A percentile compares a stretch with the other conserved stretches of the same genome.
These are phyloP conservation scores for Sarocladium oryzae DNA, from an alignment of 2,329 filamentous ascomycete genomes.

Conservation along the genomic window DNA sequence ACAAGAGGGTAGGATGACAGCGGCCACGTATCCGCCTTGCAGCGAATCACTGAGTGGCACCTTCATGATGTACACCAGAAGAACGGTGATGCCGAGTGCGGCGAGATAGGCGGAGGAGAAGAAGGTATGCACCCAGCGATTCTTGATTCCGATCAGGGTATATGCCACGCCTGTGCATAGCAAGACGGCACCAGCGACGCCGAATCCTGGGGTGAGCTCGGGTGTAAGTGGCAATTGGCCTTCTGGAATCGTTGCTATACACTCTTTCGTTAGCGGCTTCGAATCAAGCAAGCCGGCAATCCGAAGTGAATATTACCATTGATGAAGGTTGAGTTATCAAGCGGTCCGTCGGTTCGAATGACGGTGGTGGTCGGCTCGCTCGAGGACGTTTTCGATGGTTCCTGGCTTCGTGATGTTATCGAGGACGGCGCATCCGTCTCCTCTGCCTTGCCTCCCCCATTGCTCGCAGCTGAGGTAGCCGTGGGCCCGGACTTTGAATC, in stretches of 20 bases:
- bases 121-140: constrained; percentile 71
- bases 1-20: constrained; percentile 63
- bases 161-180: constrained; percentile 66
- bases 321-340: constrained; percentile 24
- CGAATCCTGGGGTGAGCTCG: constrained; percentile 71
- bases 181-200: constrained; percentile 70
- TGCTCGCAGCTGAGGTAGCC: background rate
- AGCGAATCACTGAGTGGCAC: constrained; percentile 67
- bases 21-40: constrained; percentile 83
- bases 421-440: constrained; percentile 12
- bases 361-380: constrained; percentile 16
- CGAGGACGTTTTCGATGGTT: constrained; percentile 12
- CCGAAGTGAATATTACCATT: constrained; percentile 31
- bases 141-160: constrained; percentile 75
- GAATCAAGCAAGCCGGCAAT: constrained; percentile 8
- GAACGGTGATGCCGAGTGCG: constrained; percentile 66
- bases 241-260: constrained; percentile 36
- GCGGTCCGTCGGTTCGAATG: constrained; percentile 14
- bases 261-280: background rate
- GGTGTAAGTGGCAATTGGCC: constrained; percentile 66
- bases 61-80: constrained; percentile 85
- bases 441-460: constrained; percentile 2
- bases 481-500: background rate
- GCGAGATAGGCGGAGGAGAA: constrained; percentile 71
- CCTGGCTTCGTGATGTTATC: background rate